phyloP scores from a whole-genome alignment of 495 filamentous ascomycete species.

The Podospora appendiculata region DNA sequence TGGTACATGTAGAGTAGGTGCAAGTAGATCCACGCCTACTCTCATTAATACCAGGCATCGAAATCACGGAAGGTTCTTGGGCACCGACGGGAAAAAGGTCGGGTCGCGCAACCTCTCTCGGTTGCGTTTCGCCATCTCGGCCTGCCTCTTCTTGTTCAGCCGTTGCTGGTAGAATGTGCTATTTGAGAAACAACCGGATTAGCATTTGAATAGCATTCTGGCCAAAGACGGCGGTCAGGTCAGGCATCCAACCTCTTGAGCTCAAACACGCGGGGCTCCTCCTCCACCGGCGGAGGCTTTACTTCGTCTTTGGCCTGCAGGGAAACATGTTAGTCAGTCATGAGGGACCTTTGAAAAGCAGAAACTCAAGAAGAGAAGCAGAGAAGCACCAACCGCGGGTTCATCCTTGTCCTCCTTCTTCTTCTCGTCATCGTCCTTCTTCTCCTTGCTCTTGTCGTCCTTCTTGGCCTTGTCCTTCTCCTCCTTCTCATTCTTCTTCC shows the following conservation, averaged over 20 bases:
- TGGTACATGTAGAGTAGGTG: too few species aligned
- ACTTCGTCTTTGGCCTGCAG: slow-evolving; percentile 25
- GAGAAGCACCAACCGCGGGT: background rate
- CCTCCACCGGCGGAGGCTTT: slow-evolving; percentile 33
- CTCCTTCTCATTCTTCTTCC: slow-evolving; percentile 45
- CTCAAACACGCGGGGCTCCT: slow-evolving; percentile 72
- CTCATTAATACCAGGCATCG: too few species aligned
- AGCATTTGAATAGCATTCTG: background rate
- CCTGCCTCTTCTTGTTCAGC: slow-evolving; percentile 66
- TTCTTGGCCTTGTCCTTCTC: slow-evolving; percentile 39
- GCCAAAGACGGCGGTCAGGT: background rate
- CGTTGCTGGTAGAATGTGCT: slow-evolving; percentile 85
- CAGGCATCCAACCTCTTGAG: slow-evolving; percentile 62
- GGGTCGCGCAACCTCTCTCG: slow-evolving; percentile 74
- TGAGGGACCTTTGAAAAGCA: slow-evolving; percentile 23
- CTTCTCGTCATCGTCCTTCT: slow-evolving; percentile 41
- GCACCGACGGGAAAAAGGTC: slow-evolving; percentile 74
- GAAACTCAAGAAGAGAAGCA: background rate
- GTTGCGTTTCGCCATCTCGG: slow-evolving; percentile 74
- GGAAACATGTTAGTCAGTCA: slow-evolving; percentile 20
- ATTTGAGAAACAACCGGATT: background rate
- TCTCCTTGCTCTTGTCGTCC: slow-evolving; percentile 47
- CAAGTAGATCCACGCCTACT: too few species aligned
- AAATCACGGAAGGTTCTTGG: slow-evolving; percentile 46
- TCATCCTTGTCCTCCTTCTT: slow-evolving; percentile 47